phyloP scores from a whole-genome alignment of 495 filamentous ascomycete species.

The Aspergillus avenaceus region DNA sequence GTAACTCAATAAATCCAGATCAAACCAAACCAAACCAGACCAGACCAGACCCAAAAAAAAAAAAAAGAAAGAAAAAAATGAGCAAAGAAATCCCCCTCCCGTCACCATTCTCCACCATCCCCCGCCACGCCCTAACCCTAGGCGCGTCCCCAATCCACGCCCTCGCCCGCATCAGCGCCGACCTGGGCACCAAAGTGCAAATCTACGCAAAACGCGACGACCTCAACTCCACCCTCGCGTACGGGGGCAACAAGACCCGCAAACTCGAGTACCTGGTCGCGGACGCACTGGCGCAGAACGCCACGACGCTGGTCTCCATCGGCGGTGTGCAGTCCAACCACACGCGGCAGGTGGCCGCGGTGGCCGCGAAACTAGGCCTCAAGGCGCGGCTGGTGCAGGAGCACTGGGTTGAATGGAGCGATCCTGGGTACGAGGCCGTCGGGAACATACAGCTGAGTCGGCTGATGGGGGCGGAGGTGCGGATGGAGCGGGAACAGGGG shows the following conservation, averaged over 20 bases:
- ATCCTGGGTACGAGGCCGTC: conserved; percentile 47
- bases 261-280: conserved; percentile 62
- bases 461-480: conserved; percentile 56
- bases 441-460: conserved; percentile 62
- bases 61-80: too few species aligned
- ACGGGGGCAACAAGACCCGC: conserved; percentile 62
- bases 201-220: conserved; percentile 65
- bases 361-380: conserved; percentile 48
- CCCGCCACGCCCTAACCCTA: conserved; percentile 49
- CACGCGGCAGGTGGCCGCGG: conserved; percentile 58
- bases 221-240: conserved; percentile 57
- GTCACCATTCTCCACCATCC: conserved; percentile 54
- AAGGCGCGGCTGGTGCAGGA: conserved; percentile 56
- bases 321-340: conserved; percentile 66
- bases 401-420: conserved; percentile 56
- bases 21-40: too few species aligned
- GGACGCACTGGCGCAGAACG: conserved; percentile 50
- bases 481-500: conserved; percentile 41
- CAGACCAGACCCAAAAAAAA: too few species aligned
- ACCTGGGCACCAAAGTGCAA: too few species aligned
- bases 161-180: conserved; percentile 53
- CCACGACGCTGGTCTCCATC: conserved; percentile 55
- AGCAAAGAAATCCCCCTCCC: conserved; percentile 36
- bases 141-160: conserved; percentile 57
- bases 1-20: too few species aligned